Evolutionary conservation across 257 asterid species (phyloP).

Genomic region (Fraxinus quadrangulata): DNA sequence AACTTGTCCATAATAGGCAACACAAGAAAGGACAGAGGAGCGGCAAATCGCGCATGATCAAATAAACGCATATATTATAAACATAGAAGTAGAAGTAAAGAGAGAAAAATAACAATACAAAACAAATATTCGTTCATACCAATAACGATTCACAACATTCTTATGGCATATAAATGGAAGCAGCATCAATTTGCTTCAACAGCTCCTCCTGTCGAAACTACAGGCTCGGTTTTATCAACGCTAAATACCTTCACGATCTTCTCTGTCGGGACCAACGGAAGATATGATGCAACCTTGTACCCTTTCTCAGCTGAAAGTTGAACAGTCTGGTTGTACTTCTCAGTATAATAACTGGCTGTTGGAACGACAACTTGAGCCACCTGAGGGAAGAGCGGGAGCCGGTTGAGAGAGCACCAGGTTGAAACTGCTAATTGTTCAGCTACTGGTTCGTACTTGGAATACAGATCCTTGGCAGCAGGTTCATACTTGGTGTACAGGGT

Average conservation of each 20-base stretch:
- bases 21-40: too few species aligned
- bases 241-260: slow-evolving; percentile 65
- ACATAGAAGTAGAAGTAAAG: too few species aligned
- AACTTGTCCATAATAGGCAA: too few species aligned
- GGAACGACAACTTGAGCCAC: slow-evolving; percentile 77
- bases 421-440: slow-evolving; percentile 75
- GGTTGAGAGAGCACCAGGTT: slow-evolving; percentile 67
- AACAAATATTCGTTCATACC: too few species aligned
- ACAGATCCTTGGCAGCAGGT: slow-evolving; percentile 76
- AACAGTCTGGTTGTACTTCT: slow-evolving; percentile 73
- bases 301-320: slow-evolving; percentile 65
- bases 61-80: too few species aligned
- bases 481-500: slow-evolving; percentile 67
- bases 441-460: slow-evolving; percentile 76
- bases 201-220: slow-evolving; percentile 18
- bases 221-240: slow-evolving; percentile 21
- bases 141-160: too few species aligned
- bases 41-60: too few species aligned
- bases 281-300: slow-evolving; percentile 65
- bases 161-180: neutral
- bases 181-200: slow-evolving; percentile 31
- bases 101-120: too few species aligned
- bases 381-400: slow-evolving; percentile 73
- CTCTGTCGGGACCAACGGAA: slow-evolving; percentile 78
- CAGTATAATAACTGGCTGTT: slow-evolving; percentile 64